These are phyloP conservation scores for Coemansia sp. DNA, from an alignment of 192 early-diverging fungal species.

Conservation along the genomic window DNA sequence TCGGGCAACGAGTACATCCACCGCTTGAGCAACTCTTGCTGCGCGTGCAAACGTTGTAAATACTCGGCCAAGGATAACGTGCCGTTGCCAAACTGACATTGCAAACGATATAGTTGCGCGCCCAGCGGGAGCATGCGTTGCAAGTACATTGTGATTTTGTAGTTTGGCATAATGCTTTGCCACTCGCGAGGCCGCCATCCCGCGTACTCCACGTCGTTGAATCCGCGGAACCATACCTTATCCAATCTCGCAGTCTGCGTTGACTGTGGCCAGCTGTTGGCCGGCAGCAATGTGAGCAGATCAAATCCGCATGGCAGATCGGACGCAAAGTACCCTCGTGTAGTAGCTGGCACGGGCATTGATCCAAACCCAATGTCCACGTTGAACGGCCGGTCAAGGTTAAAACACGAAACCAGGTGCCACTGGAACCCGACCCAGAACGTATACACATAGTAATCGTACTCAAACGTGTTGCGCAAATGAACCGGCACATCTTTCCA, in stretches of 20 bases:
- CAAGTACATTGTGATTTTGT: constrained; percentile 36
- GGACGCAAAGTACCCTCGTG: constrained; percentile 37
- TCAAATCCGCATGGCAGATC: constrained; percentile 42
- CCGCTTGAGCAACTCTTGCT: constrained; percentile 46
- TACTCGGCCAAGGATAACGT: constrained; percentile 23
- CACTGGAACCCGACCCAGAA: constrained; percentile 54
- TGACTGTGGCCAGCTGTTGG: constrained; percentile 31
- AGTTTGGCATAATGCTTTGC: constrained; percentile 39
- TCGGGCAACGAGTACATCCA: constrained; percentile 51
- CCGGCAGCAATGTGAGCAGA: constrained; percentile 41
- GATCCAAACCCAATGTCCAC: constrained; percentile 15
- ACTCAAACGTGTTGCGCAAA: constrained; percentile 45
- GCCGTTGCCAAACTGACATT: constrained; percentile 27
- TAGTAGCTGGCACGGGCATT: constrained; percentile 32
- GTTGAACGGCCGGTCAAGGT: constrained; percentile 48
- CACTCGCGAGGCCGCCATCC: constrained; percentile 46
- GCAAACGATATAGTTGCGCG: constrained; percentile 36
- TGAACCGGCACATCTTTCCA: constrained; percentile 30
- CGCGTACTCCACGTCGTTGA: constrained; percentile 38
- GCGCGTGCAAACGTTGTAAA: constrained; percentile 24
- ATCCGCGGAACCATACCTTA: constrained; percentile 43
- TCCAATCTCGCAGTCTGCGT: constrained; percentile 4
- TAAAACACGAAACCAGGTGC: constrained; percentile 49
- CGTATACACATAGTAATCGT: constrained; percentile 53
- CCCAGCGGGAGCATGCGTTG: constrained; percentile 51